Evolutionary conservation across 164 flowering plant genomes (phyloP).

Genomic region (Stephania japonica): DNA sequence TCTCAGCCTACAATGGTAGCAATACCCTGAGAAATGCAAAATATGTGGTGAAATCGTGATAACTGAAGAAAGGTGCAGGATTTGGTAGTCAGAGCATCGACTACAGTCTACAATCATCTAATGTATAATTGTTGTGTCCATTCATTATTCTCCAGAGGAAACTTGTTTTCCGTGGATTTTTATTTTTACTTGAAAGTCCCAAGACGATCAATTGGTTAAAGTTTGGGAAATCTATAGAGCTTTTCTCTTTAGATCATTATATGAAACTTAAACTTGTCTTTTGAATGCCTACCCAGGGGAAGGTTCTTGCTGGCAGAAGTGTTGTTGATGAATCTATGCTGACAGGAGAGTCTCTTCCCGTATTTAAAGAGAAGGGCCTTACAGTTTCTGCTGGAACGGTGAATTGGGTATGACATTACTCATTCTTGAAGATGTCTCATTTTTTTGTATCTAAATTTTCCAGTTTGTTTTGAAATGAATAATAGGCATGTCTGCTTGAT

Average conservation of each 20-base stretch:
- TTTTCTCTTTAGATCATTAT: background rate
- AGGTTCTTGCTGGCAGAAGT: constrained; percentile 86
- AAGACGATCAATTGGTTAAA: background rate
- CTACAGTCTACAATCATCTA: background rate
- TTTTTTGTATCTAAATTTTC: background rate
- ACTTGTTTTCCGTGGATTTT: background rate
- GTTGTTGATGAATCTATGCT: constrained; percentile 99
- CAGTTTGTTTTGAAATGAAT: background rate
- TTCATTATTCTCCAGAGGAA: background rate
- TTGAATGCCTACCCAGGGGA: constrained; percentile 51
- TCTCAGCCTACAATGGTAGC: background rate
- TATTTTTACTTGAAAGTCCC: background rate
- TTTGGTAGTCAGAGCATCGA: background rate
- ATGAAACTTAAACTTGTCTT: constrained; percentile 11
- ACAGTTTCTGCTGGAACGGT: constrained; percentile 87
- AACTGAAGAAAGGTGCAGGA: background rate
- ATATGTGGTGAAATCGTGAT: background rate
- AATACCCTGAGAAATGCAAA: background rate
- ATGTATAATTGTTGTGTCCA: background rate
- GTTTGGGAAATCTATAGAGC: no score
- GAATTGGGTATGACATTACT: constrained; percentile 65
- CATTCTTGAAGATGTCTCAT: background rate
- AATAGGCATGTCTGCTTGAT: background rate
- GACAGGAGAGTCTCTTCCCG: constrained; percentile 96
- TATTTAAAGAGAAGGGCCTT: constrained; percentile 73